These are phyloP conservation scores for Aspergillus texensis DNA, from an alignment of 2,329 filamentous ascomycete genomes.

Conservation along the genomic window DNA sequence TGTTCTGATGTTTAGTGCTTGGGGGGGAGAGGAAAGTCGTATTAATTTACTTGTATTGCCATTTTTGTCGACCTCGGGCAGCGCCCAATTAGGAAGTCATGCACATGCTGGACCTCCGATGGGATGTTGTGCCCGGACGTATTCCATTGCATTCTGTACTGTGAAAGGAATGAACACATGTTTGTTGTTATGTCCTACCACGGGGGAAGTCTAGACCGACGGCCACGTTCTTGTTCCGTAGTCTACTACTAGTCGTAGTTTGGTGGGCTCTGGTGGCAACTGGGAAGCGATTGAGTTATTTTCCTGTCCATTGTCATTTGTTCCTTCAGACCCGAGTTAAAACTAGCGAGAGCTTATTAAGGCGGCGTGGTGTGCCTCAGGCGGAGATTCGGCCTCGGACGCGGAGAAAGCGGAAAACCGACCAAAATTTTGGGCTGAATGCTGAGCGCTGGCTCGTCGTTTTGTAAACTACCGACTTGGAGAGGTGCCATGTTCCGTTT, in stretches of 20 bases:
- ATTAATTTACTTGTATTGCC: not conserved
- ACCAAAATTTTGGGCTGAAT: slow-evolving; percentile 34
- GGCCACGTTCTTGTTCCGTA: no score
- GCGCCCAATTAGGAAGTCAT: not conserved
- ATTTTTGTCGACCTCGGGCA: not conserved
- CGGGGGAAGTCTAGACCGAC: no score
- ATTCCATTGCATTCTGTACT: not conserved
- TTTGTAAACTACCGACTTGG: slow-evolving; percentile 1
- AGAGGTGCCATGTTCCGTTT: slow-evolving; percentile 21
- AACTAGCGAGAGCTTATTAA: slow-evolving; percentile 3
- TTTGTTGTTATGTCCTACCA: not conserved
- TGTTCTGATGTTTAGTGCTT: not conserved
- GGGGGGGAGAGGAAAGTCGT: not conserved
- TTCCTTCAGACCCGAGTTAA: not conserved
- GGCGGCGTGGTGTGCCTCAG: slow-evolving; percentile 26
- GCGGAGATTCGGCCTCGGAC: slow-evolving; percentile 24
- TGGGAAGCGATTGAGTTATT: no score
- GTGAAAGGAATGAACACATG: not conserved
- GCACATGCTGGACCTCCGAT: not conserved
- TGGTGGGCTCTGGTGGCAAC: no score
- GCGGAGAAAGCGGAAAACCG: slow-evolving; percentile 36
- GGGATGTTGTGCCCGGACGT: not conserved
- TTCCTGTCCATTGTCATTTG: not conserved
- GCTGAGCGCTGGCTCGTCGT: not conserved
- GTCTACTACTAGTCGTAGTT: no score